phyloP scores from a whole-genome alignment of 2,329 filamentous ascomycete genomes.

The Fusarium buharicum region DNA sequence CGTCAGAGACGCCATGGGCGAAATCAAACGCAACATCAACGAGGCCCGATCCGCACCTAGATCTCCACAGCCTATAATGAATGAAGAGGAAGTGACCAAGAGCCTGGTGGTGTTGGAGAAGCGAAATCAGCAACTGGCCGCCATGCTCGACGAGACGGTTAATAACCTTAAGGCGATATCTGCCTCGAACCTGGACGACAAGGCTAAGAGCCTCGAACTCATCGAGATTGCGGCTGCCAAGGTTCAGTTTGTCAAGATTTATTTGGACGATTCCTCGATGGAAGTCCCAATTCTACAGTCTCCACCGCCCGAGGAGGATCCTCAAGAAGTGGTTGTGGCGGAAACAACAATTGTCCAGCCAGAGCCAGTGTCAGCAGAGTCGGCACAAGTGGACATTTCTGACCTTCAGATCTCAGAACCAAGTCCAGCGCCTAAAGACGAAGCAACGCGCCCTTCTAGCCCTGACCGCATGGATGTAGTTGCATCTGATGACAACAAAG shows the following conservation, averaged over 20 bases:
- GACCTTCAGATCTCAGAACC: constrained; percentile 35
- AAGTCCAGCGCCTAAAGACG: constrained; percentile 6
- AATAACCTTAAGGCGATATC: constrained; percentile 70
- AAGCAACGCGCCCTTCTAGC: constrained; percentile 6
- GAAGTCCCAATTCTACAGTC: constrained; percentile 54
- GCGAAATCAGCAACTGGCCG: constrained; percentile 73
- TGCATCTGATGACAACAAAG: constrained; percentile 28
- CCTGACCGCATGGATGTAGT: constrained; percentile 37
- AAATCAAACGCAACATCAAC: constrained; percentile 81
- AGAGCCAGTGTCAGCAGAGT: constrained; percentile 18
- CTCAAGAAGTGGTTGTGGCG: constrained; percentile 22
- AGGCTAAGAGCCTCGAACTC: constrained; percentile 60
- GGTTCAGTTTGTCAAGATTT: constrained; percentile 72
- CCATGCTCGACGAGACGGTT: constrained; percentile 75
- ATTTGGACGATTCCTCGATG: constrained; percentile 67
- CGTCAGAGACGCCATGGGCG: constrained; percentile 81
- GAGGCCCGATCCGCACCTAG: constrained; percentile 60
- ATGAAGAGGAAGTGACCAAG: constrained; percentile 48
- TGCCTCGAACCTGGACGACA: constrained; percentile 59
- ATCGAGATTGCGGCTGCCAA: constrained; percentile 71
- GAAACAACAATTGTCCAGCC: constrained; percentile 24
- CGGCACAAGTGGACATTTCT: constrained; percentile 30
- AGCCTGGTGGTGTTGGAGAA: constrained; percentile 66
- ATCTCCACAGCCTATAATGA: constrained; percentile 50
- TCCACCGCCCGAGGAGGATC: constrained; percentile 25